Base-by-base conservation (phyloP, 495 filamentous ascomycete genomes). In the Hypoxylon crocopeplum region DNA sequence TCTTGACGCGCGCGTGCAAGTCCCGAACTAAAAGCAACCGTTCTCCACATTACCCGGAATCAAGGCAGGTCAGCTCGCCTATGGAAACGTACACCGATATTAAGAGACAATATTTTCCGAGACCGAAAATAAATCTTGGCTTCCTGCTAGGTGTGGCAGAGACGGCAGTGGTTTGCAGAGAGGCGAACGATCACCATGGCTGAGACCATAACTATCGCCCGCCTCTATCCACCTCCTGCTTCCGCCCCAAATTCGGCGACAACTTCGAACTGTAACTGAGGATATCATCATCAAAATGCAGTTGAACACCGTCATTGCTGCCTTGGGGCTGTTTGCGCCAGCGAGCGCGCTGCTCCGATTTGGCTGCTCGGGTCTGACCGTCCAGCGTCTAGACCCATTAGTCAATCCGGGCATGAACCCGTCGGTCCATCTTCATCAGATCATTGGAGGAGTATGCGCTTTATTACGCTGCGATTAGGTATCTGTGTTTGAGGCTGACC, bases 371-470 rank as follows among this genome's bases (percentile, higher is more conserved):
- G 74, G 74, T 54, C 64, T 80, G 24, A 76, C 76, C 10, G 75
- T 79, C 45, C 65, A 75, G 20, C 75, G 75, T 13, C 49, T 77
- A 5, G 75, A 77, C 36, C 75, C 75, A 12, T 48, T 77, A 5
- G 75, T 77, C 47, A 74, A 71, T 29, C 72, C 73, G 5, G 73
- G 75, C 15, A 22, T 64, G 39, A 62, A 61, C 16, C 74, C 72
- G 17, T 74, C 73, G 13, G 70, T 72, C 2, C 75, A 78, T 70
- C 70, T 78, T 45, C 75, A 78, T 21, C 75, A 78, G 41, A 70
- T 78, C 19, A 73, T 78, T 13, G 75, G 74, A 67, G 73, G 77
- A 40, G 87, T 83, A 73, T 78, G 79, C n/a, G n/a, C n/a, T n/a
- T 16, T 86, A 82, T 61, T 73, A 76, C 37, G 73, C 82, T 50